Evolutionary conservation across 1,139 yeast species (phyloP).

Genomic region (Sugiyamaella grinbergsii): DNA sequence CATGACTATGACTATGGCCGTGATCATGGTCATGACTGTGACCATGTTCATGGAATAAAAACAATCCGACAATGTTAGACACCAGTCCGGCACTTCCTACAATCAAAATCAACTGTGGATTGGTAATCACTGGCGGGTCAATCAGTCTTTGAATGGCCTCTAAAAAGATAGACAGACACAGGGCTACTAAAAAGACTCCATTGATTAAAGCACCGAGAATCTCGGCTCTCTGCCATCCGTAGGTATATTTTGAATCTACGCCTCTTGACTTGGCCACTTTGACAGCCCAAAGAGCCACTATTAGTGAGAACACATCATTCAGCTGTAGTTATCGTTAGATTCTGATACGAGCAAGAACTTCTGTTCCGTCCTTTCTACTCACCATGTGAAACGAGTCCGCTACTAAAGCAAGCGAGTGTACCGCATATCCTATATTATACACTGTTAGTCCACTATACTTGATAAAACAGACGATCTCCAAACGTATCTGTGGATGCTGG

Average conservation of each 20-base stretch:
- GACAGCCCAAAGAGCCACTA: constrained; percentile 97
- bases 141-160: constrained; percentile 91
- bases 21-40: constrained; percentile 59
- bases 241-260: constrained; percentile 86
- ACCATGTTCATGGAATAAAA: constrained; percentile 90
- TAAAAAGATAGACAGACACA: constrained; percentile 86
- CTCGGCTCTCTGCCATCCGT: constrained; percentile 97
- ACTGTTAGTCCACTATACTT: too few relatives aligned
- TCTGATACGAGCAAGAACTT: too few relatives aligned
- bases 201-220: constrained; percentile 93
- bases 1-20: constrained; percentile 44
- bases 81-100: constrained; percentile 84
- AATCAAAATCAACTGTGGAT: constrained; percentile 74
- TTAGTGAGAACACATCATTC: constrained; percentile 84
- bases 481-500: too few relatives aligned
- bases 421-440: constrained; percentile 58
- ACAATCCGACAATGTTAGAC: constrained; percentile 80
- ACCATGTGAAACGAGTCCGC: constrained; percentile 97
- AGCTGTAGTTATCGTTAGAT: constrained; percentile 41
- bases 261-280: constrained; percentile 78
- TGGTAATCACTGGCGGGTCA: constrained; percentile 74
- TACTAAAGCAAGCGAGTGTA: constrained; percentile 86
- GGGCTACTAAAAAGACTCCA: constrained; percentile 88
- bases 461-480: too few relatives aligned
- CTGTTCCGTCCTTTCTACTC: too few relatives aligned